A percentile compares a stretch with the other conserved stretches of the same genome.
These are phyloP conservation scores for Fraxinus excelsior DNA, from an alignment of 257 asterid genomes.

Conservation along the genomic window DNA sequence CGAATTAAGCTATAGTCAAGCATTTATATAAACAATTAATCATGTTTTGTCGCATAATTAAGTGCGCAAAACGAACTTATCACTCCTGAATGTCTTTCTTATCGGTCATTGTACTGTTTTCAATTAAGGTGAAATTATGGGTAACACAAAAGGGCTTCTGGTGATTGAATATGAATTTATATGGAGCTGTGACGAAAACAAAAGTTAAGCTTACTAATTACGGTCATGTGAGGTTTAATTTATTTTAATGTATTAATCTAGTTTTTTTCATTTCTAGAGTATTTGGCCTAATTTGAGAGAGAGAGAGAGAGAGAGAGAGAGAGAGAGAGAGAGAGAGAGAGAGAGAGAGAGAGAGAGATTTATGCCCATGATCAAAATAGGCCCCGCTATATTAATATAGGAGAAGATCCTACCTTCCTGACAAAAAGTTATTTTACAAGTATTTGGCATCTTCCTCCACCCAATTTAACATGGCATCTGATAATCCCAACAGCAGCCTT, in stretches of 20 bases:
- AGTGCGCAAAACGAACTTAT: no score
- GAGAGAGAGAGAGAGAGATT: constrained; percentile 19
- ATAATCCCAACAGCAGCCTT: constrained; percentile 15
- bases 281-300: no score
- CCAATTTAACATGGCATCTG: constrained; percentile 65
- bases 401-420: constrained; percentile 29
- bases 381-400: constrained; percentile 36
- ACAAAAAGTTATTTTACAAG: constrained; percentile 46
- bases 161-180: constrained; percentile 25
- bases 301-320: constrained; percentile 15
- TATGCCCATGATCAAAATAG: constrained; percentile 35
- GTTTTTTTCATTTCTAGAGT: no score
- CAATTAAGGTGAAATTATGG: constrained; percentile 12
- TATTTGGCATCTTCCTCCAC: constrained; percentile 52
- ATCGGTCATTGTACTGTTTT: constrained; percentile 41
- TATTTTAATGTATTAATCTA: no score
- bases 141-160: constrained; percentile 18
- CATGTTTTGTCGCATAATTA: no score
- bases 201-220: no score
- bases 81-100: constrained; percentile 14
- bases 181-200: neutral
- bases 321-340: neutral
- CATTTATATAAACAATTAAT: no score
- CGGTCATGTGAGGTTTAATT: no score
- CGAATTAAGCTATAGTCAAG: no score